Percentiles rank a stretch among this genome's conserved stretches.
Evolutionary conservation across 2,329 filamentous ascomycete species (phyloP).

Genomic region (Alternaria gaisen): DNA sequence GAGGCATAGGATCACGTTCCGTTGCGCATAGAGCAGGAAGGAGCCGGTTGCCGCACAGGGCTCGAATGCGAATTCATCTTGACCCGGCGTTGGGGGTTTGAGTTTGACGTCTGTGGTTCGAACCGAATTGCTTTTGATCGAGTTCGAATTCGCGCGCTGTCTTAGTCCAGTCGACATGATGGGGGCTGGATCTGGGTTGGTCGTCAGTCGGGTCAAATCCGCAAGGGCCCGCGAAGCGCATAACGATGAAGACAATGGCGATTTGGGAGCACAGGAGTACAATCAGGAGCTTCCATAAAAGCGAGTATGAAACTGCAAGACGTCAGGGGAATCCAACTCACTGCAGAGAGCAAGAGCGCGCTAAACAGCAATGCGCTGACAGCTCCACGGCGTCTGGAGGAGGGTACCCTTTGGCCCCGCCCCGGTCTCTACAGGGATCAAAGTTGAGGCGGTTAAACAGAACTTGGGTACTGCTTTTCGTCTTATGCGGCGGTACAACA

Average conservation of each 20-base stretch:
- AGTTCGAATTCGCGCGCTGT: conserved; percentile 52
- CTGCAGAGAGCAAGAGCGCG: conserved; percentile 49
- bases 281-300: conserved; percentile 43
- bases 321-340: conserved; percentile 49
- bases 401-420: conserved; percentile 52
- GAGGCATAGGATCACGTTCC: conserved; percentile 81
- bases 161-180: conserved; percentile 57
- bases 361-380: conserved; percentile 46
- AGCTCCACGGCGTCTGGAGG: conserved; percentile 50
- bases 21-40: conserved; percentile 88
- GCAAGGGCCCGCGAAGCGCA: conserved; percentile 40
- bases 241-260: conserved; percentile 37
- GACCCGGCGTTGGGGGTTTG: conserved; percentile 55
- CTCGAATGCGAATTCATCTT: conserved; percentile 70
- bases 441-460: conserved; percentile 42
- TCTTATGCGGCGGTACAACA: conserved; percentile 38
- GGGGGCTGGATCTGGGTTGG: conserved; percentile 36
- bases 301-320: conserved; percentile 35
- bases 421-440: conserved; percentile 47
- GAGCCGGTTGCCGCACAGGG: conserved; percentile 91
- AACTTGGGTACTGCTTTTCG: conserved; percentile 54
- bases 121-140: conserved; percentile 45
- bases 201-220: conserved; percentile 42
- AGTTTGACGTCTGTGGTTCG: conserved; percentile 45
- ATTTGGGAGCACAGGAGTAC: conserved; percentile 39